Evolutionary conservation across 306 rosid species (phyloP).

Genomic region (Arachis stenosperma): DNA sequence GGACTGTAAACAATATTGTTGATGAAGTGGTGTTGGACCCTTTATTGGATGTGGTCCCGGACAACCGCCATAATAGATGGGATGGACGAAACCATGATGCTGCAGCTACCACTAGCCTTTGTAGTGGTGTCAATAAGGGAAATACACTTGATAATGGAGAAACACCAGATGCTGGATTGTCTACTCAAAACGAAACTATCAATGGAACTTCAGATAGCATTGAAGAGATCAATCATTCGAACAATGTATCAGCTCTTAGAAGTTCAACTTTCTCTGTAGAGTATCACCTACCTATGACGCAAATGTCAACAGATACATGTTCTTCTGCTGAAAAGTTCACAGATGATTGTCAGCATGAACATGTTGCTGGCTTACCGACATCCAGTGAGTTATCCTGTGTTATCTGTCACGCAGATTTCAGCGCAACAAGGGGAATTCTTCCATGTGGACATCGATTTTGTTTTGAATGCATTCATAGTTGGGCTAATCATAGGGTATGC

Average conservation of each 20-base stretch:
- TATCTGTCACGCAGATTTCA: slow-evolving; percentile 82
- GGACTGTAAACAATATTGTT: slow-evolving; percentile 43
- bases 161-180: slow-evolving; percentile 43
- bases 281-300: slow-evolving; percentile 39
- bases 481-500: slow-evolving; percentile 76
- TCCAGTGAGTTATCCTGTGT: slow-evolving; percentile 77
- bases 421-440: slow-evolving; percentile 75
- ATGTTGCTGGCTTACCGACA: slow-evolving; percentile 40
- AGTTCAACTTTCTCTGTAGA: slow-evolving; percentile 40
- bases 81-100: slow-evolving; percentile 33
- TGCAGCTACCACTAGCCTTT: slow-evolving; percentile 46
- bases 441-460: slow-evolving; percentile 93
- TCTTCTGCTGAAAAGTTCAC: slow-evolving; percentile 41
- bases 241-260: slow-evolving; percentile 19
- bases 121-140: slow-evolving; percentile 33
- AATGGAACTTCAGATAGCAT: slow-evolving; percentile 44
- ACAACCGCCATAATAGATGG: slow-evolving; percentile 37
- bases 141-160: slow-evolving; percentile 44
- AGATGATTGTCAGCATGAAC: slow-evolving; percentile 39
- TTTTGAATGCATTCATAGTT: slow-evolving; percentile 72
- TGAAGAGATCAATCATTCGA: slow-evolving; percentile 41
- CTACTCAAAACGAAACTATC: slow-evolving; percentile 34
- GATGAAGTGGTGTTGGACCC: slow-evolving; percentile 37
- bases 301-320: slow-evolving; percentile 48
- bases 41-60: slow-evolving; percentile 44